These are phyloP conservation scores for Teratosphaeriaceae sp. DNA, from an alignment of 2,329 filamentous ascomycete genomes.

Conservation along the genomic window DNA sequence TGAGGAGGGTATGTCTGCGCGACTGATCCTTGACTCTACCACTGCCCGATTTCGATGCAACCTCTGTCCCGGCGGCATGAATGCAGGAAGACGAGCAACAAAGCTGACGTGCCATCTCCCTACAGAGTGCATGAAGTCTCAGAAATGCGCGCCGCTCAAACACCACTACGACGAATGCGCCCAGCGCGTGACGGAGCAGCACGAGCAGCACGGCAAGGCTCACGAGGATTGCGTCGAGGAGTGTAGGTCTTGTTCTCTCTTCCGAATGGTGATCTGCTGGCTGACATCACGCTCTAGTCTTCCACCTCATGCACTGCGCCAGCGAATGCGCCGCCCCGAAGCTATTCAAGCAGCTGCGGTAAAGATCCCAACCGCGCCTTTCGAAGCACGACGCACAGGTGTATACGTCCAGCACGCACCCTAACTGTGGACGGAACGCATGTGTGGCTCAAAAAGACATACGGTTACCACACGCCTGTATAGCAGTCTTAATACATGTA, in stretches of 20 bases:
- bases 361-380: slow-evolving; percentile 32
- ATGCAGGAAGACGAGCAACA: too few relatives aligned
- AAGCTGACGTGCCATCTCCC: slow-evolving; percentile 4
- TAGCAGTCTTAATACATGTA: slow-evolving; percentile 30
- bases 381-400: background rate
- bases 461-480: slow-evolving; percentile 23
- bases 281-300: slow-evolving; percentile 54
- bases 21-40: background rate
- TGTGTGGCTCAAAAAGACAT: slow-evolving; percentile 4
- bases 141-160: slow-evolving; percentile 79
- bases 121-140: slow-evolving; percentile 84
- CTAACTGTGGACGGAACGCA: background rate
- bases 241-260: slow-evolving; percentile 59
- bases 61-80: background rate
- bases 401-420: background rate
- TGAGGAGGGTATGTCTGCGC: slow-evolving; percentile 70
- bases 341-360: slow-evolving; percentile 90
- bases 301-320: slow-evolving; percentile 97
- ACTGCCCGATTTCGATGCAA: background rate
- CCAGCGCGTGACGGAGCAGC: slow-evolving; percentile 74
- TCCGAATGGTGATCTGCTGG: background rate
- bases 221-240: slow-evolving; percentile 98
- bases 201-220: slow-evolving; percentile 65
- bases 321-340: slow-evolving; percentile 89
- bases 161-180: slow-evolving; percentile 99